Percentiles rank a stretch among this genome's conserved stretches.
Evolutionary conservation across 2,329 filamentous ascomycete species (phyloP).

Genomic region (Aureobasidium sp.): DNA sequence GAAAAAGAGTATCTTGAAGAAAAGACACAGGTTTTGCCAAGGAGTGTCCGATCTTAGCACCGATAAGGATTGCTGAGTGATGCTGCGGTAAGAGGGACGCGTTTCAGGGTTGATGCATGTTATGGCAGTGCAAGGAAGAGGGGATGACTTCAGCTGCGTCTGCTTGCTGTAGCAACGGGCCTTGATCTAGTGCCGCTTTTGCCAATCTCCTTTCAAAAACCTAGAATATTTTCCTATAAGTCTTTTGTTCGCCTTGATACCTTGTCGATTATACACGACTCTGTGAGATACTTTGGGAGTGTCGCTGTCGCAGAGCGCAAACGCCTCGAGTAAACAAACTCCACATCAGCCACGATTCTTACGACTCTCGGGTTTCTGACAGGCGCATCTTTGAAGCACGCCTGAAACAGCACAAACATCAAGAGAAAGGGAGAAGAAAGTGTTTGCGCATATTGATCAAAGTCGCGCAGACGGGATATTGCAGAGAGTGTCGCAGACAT

Average conservation of each 20-base stretch:
- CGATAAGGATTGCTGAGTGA: not conserved
- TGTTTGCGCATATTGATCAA: not conserved
- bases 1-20: not conserved
- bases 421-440: not conserved
- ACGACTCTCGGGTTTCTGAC: not conserved
- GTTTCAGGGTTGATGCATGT: slow-evolving; percentile 4
- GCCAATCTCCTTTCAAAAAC: slow-evolving; percentile 8
- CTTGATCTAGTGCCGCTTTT: slow-evolving; percentile 2
- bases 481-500: slow-evolving; percentile 31
- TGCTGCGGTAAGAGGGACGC: slow-evolving; percentile 2
- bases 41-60: not conserved
- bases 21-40: not conserved
- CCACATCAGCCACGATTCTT: not conserved
- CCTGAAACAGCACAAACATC: not conserved
- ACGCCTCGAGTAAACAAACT: slow-evolving; percentile 6
- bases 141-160: not conserved
- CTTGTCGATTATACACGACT: not conserved
- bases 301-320: slow-evolving; percentile 5
- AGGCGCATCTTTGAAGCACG: not conserved
- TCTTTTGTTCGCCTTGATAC: not conserved
- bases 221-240: not conserved
- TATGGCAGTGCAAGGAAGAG: not conserved
- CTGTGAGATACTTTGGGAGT: not conserved
- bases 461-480: not conserved
- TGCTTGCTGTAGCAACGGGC: slow-evolving; percentile 8